Evolutionary conservation across 2,329 filamentous ascomycete genomes (phyloP).

Genomic region (Colletotrichum viniferum): DNA sequence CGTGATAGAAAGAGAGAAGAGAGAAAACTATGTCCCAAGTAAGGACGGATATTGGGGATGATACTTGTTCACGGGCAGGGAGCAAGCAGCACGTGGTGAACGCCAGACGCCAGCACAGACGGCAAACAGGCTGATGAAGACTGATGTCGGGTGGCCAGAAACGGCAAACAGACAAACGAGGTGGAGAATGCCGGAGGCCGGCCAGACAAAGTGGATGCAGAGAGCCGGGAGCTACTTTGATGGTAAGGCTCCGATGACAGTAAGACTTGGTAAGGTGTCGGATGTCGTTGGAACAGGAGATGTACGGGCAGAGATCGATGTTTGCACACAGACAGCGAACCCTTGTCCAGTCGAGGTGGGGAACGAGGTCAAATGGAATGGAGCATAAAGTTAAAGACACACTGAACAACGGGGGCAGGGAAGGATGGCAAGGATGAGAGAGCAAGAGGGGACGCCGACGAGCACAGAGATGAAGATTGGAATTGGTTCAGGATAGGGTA

Average conservation of each 20-base stretch:
- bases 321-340: background rate
- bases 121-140: background rate
- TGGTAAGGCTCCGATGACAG: background rate
- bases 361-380: background rate
- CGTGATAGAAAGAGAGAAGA: background rate
- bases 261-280: background rate
- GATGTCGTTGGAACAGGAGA: background rate
- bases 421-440: background rate
- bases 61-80: background rate
- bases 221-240: background rate
- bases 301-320: background rate
- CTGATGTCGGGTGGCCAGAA: background rate
- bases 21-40: background rate
- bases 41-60: background rate
- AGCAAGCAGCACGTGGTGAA: background rate
- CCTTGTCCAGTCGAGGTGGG: background rate
- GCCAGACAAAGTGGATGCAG: background rate
- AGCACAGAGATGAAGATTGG: background rate
- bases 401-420: background rate
- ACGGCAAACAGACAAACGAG: background rate
- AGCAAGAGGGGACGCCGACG: background rate
- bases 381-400: background rate
- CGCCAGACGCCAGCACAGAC: background rate
- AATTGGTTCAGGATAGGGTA: background rate
- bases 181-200: constrained; percentile 1